Evolutionary conservation across 345 rosid species (phyloP).

Genomic region (Melaleuca quinquenervia): DNA sequence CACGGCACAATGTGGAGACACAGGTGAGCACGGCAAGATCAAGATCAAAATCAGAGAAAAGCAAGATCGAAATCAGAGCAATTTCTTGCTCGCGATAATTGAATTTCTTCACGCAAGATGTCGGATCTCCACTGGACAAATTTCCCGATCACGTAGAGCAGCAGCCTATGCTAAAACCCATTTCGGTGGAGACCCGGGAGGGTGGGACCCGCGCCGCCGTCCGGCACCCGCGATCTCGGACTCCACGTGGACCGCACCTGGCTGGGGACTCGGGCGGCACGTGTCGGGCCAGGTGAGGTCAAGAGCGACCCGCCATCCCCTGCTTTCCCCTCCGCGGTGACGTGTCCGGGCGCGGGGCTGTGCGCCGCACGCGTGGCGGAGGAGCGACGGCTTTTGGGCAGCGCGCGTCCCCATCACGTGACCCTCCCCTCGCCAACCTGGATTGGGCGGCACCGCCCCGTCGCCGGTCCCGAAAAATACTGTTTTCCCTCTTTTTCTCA

Average conservation of each 20-base stretch:
- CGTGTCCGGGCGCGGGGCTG: background rate
- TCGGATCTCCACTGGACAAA: background rate
- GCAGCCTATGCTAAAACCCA: background rate
- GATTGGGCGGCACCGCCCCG: slow-evolving; percentile 6
- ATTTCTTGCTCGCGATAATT: background rate
- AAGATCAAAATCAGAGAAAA: too few species aligned
- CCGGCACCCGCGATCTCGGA: background rate
- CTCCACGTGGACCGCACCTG: background rate
- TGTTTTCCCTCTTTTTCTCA: too few species aligned
- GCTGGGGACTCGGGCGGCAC: background rate
- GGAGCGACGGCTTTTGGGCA: background rate
- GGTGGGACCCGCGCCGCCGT: too few species aligned
- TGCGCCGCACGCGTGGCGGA: background rate
- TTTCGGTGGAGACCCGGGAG: too few species aligned
- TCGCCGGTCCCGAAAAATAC: background rate
- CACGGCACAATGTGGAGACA: background rate
- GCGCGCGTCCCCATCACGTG: slow-evolving; percentile 2
- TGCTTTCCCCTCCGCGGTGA: background rate
- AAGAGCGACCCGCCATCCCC: background rate
- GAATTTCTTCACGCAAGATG: background rate
- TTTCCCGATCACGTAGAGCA: background rate
- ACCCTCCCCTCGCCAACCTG: background rate
- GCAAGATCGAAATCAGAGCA: background rate
- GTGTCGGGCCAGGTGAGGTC: background rate
- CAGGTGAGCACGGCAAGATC: too few species aligned